A percentile compares a stretch with the other conserved stretches of the same genome.
These are phyloP conservation scores for Phytophthora fragariae DNA, from an alignment of 352 stramenopile genomes.

Conservation along the genomic window DNA sequence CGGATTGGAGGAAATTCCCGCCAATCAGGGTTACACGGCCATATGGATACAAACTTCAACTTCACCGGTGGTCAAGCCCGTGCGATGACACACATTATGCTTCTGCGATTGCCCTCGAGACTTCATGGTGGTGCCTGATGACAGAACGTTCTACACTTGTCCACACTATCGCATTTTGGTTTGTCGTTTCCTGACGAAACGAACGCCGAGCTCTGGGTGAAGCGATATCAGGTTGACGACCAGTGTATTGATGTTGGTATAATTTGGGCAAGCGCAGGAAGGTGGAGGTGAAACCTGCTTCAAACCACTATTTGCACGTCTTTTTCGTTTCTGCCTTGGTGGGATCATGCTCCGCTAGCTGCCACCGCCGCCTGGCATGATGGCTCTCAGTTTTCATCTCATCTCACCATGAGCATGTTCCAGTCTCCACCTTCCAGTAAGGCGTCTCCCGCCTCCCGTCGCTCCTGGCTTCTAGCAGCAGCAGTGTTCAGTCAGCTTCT, in stretches of 20 bases:
- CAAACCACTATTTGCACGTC: conserved; percentile 17
- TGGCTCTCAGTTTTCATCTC: conserved; percentile 39
- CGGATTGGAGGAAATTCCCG: conserved; percentile 30
- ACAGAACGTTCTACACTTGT: conserved; percentile 18
- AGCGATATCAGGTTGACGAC: neutral
- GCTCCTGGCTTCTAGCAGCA: conserved; percentile 23
- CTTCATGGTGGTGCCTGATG: neutral
- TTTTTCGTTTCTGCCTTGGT: conserved; percentile 23
- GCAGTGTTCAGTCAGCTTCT: conserved; percentile 32
- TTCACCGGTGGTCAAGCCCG: neutral
- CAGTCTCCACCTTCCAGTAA: conserved; percentile 13
- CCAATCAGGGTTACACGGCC: conserved; percentile 16
- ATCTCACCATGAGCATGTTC: conserved; percentile 34
- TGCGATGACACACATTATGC: neutral
- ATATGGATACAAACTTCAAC: conserved; percentile 30
- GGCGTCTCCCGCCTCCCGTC: conserved; percentile 9
- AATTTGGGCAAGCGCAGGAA: conserved; percentile 6
- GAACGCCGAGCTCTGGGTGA: conserved; percentile 1
- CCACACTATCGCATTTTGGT: conserved; percentile 9
- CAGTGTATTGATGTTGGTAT: neutral
- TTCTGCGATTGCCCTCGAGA: neutral
- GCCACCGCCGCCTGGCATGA: neutral
- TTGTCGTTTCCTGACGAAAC: conserved; percentile 17
- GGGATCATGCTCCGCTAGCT: conserved; percentile 21
- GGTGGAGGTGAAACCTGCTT: neutral